phyloP scores from a whole-genome alignment of 177 flowering plant species.

The Tripterygium wilfordii region DNA sequence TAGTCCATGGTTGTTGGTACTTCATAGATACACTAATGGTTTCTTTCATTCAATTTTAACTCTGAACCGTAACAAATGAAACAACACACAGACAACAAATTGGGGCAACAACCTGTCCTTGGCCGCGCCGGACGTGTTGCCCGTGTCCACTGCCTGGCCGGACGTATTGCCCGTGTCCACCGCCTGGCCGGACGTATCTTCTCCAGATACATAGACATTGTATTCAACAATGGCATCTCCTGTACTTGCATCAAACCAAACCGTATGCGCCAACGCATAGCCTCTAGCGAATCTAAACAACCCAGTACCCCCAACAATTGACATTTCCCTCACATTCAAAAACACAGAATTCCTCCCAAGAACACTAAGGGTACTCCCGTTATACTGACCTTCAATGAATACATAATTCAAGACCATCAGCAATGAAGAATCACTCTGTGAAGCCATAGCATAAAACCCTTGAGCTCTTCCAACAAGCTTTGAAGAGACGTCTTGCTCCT shows the following conservation, averaged over 20 bases:
- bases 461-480: slow-evolving; percentile 47
- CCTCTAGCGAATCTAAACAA: slow-evolving; percentile 41
- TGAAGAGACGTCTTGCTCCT: slow-evolving; percentile 23
- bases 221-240: slow-evolving; percentile 46
- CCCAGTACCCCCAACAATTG: slow-evolving; percentile 53
- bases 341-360: slow-evolving; percentile 36
- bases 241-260: slow-evolving; percentile 9
- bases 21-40: too few species aligned
- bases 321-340: slow-evolving; percentile 36
- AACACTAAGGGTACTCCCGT: slow-evolving; percentile 38
- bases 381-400: slow-evolving; percentile 28
- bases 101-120: too few species aligned
- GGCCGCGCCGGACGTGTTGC: too few species aligned
- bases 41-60: too few species aligned
- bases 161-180: too few species aligned
- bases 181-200: too few species aligned
- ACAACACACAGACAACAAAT: too few species aligned
- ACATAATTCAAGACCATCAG: slow-evolving; percentile 38
- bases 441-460: slow-evolving; percentile 37
- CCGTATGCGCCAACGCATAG: slow-evolving; percentile 28
- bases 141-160: too few species aligned
- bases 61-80: too few species aligned
- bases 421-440: slow-evolving; percentile 15
- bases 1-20: too few species aligned
- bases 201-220: slow-evolving; percentile 30